Base-by-base conservation (phyloP, 345 rosid species). In the Streptanthus diversifolius region DNA sequence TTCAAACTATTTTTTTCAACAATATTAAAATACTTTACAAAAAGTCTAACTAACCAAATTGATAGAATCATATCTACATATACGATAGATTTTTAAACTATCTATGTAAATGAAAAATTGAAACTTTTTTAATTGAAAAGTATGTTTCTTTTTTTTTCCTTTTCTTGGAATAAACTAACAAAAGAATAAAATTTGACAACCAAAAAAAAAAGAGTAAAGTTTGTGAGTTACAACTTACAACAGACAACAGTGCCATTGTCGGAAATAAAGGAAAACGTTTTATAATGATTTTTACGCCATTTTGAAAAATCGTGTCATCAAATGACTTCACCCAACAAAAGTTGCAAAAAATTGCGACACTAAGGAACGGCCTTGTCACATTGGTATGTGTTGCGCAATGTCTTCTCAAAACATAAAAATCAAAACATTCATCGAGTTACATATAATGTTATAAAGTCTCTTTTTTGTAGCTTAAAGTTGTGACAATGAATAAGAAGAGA, bases 391-490 rank as follows among this genome's bases (percentile, higher is more conserved):
- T 18, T 72, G 44, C 45, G 27, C 63, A 57, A 14, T 47, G 49
- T 37, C 59, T 29, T 65, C 45, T 56, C 43, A 66, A 56, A 33
- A 55, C 51, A 14, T 6, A 57, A 29, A 56, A 10, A 29, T 59
- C 49, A 67, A 43, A 25, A 67, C 48, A 24, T 15, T 67, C 22
- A 39, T 59, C 39, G 32, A 40, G 8, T 39, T 49, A n/a, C 35
- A 36, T 18, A 14, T n/a, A 37, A 39, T 54, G 53, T 57, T 53
- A 29, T 29, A 66, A 58, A 67, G 58, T 60, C 41, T 74, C 9
- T 41, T 43, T 9, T n/a, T 25, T 68, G 57, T 51, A 62, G 74
- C 43, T 52, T 12, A 68, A 53, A 61, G 74, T 53, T 24, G 30
- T 43, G 51, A 53, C 33, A 60, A 35, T 53, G 63, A 32, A 15